Percentiles rank a stretch among this genome's conserved stretches.
These are phyloP conservation scores for Debaryomycetaceae sp. DNA, from an alignment of 1,139 yeast species.

Conservation along the genomic window DNA sequence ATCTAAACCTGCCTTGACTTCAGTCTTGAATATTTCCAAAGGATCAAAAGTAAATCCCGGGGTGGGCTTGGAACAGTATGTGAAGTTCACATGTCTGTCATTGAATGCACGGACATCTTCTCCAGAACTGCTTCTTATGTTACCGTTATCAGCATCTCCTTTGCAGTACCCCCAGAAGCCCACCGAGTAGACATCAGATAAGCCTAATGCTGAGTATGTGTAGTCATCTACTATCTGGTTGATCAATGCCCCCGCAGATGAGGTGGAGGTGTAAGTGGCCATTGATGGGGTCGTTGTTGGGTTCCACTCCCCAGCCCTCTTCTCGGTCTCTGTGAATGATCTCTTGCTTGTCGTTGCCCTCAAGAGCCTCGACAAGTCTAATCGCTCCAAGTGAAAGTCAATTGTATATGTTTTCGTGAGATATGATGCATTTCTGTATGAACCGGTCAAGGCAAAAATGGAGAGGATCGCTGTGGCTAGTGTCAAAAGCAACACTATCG, in stretches of 20 bases:
- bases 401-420: conserved; percentile 36
- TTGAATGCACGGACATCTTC: conserved; percentile 21
- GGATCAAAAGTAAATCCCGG: conserved; percentile 54
- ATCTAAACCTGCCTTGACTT: conserved; percentile 31
- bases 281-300: neutral
- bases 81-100: conserved; percentile 38
- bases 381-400: conserved; percentile 33
- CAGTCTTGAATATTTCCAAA: conserved; percentile 39
- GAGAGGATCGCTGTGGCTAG: conserved; percentile 32
- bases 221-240: conserved; percentile 14
- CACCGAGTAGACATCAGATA: conserved; percentile 59
- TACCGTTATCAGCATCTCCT: conserved; percentile 33
- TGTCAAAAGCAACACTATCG: conserved; percentile 32
- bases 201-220: conserved; percentile 37
- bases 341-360: conserved; percentile 10
- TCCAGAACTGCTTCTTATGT: conserved; percentile 10
- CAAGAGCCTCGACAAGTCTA: conserved; percentile 32
- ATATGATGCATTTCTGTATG: conserved; percentile 33
- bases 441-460: conserved; percentile 41
- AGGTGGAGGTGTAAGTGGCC: neutral
- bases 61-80: conserved; percentile 54
- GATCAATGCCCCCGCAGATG: conserved; percentile 7
- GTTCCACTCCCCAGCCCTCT: neutral
- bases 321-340: conserved; percentile 2
- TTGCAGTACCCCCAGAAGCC: conserved; percentile 76